Conservation (phyloP, 257 asterid genomes). For the Schizonepeta tenuifolia region DNA sequence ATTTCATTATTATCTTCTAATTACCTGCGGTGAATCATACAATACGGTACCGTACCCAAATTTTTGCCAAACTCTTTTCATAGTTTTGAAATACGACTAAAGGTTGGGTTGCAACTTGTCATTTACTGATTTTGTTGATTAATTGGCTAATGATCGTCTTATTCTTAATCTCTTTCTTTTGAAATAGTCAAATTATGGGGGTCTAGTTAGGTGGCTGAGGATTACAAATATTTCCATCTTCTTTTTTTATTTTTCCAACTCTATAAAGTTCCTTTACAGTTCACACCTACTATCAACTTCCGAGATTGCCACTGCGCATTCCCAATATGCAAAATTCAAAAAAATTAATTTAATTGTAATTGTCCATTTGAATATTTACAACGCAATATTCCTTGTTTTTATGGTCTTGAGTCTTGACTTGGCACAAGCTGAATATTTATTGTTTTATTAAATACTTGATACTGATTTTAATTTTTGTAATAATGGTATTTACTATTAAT, state of each 20-base stretch:
- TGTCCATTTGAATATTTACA: neutral
- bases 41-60: too few relatives aligned
- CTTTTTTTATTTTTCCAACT: neutral
- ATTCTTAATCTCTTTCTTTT: slow-evolving; percentile 4
- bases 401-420: neutral
- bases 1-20: too few relatives aligned
- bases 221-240: slow-evolving; percentile 10
- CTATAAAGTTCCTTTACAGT: slow-evolving; percentile 19
- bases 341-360: neutral
- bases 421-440: neutral
- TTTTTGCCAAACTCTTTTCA: too few relatives aligned
- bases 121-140: neutral
- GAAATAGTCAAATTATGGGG: slow-evolving; percentile 26
- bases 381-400: neutral
- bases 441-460: too few relatives aligned
- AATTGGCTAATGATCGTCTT: neutral
- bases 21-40: too few relatives aligned
- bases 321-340: neutral
- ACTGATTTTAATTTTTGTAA: too few relatives aligned
- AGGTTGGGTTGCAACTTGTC: neutral
- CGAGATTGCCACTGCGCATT: slow-evolving; percentile 6
- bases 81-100: neutral
- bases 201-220: slow-evolving; percentile 37
- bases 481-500: too few relatives aligned
- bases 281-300: slow-evolving; percentile 33